These are phyloP conservation scores for Saitozyma sp. DNA, from an alignment of 768 basidiomycete species.

Conservation along the genomic window DNA sequence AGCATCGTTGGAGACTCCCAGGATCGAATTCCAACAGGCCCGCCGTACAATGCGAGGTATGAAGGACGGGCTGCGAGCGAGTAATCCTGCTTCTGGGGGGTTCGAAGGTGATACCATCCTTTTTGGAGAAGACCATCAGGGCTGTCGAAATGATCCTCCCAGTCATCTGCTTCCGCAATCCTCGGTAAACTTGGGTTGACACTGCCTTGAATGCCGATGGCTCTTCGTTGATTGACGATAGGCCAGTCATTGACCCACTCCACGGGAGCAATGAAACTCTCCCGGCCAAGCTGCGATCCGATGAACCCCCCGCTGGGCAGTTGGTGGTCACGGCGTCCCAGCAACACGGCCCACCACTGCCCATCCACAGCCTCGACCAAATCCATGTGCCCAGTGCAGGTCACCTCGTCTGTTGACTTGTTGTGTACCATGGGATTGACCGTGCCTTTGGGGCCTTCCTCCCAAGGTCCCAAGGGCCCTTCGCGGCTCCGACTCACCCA, in stretches of 20 bases:
- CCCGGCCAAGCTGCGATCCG: slow-evolving; percentile 51
- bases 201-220: slow-evolving; percentile 1
- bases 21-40: slow-evolving; percentile 8
- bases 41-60: slow-evolving; percentile 18
- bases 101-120: slow-evolving; percentile 30
- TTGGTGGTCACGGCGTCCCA: too few species aligned
- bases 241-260: slow-evolving; percentile 46
- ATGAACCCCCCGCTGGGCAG: neutral
- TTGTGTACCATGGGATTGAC: slow-evolving; percentile 33
- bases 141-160: slow-evolving; percentile 10
- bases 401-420: slow-evolving; percentile 48
- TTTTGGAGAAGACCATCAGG: too few species aligned
- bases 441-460: slow-evolving; percentile 14
- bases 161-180: neutral
- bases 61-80: slow-evolving; percentile 11
- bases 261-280: slow-evolving; percentile 53
- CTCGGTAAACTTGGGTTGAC: neutral
- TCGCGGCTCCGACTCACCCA: slow-evolving; percentile 50
- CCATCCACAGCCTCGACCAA: slow-evolving; percentile 51
- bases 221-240: slow-evolving; percentile 18
- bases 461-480: slow-evolving; percentile 48
- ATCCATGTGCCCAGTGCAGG: slow-evolving; percentile 55
- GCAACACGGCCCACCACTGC: slow-evolving; percentile 47
- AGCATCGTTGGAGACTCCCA: slow-evolving; percentile 21
- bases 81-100: slow-evolving; percentile 17